Evolutionary conservation across 495 filamentous ascomycete genomes (phyloP), one percentile per base, ranked within the genome.

Genomic region (Zalerion maritima): DNA sequence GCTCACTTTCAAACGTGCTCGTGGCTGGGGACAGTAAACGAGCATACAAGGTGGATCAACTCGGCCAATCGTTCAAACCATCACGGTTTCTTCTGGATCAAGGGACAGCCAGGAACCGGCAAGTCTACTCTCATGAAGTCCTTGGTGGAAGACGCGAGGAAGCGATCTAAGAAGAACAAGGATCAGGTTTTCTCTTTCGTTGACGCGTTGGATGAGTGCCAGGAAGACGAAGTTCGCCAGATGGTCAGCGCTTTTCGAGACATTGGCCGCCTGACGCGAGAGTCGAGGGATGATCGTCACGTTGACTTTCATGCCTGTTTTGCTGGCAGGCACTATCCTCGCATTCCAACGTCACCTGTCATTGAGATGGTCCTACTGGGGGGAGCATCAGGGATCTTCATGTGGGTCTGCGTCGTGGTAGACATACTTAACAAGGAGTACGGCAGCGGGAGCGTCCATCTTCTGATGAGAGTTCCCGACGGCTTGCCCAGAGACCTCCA

Each of bases 51-150:
- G 11, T 68, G 59, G 64, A 45, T 55, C 5, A 40, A 62, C 26
- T 14, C 40, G 0, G 14, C 12, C 1, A 37, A 51, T 28, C 24
- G 53, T 11, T 4, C 14, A 0, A 32, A 56, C 11, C 49, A 64
- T 27, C 47, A 58, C 29, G 61, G 63, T 3, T 56, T 71, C 18
- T 38, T 71, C 1, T 71, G 63, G 63, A 60, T 71, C 24, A 60
- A 50, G 29, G 64, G 66, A 1, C 63, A 69, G 26, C 63, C 66
- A 2, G 66, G 60, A 6, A 47, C 58, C n/a, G 64, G 66, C 4
- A 71, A 71, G 37, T 71, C 64, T 0, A 66, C 60, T 6, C 41
- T 63, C 2, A 67, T 71, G 57, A 68, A 67, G 21, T 57, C 55
- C 30, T 40, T 46, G 1, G 56, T 49, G 24, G 14, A 29, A 19